Percentiles rank a stretch among this genome's conserved stretches.
Evolutionary conservation across 345 rosid species (phyloP).

Genomic region (Populus deltoides): DNA sequence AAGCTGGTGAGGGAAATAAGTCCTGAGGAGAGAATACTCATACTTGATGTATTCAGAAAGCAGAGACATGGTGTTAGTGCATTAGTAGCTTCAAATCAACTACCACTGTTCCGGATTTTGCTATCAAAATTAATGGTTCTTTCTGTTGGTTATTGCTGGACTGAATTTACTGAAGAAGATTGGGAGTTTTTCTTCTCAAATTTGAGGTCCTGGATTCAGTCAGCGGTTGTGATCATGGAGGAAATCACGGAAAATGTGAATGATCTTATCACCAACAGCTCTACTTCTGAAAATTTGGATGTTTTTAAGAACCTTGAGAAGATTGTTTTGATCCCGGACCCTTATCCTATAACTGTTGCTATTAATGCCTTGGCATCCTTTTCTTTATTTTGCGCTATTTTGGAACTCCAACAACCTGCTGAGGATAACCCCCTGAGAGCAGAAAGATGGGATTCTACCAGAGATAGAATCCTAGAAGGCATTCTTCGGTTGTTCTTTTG

Average conservation of each 20-base stretch:
- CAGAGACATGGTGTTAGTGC: slow-evolving; percentile 53
- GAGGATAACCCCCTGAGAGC: slow-evolving; percentile 31
- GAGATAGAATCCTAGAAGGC: slow-evolving; percentile 70
- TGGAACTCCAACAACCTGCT: slow-evolving; percentile 34
- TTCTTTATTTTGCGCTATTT: slow-evolving; percentile 45
- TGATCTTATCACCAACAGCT: slow-evolving; percentile 42
- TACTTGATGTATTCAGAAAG: slow-evolving; percentile 74
- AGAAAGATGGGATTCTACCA: slow-evolving; percentile 55
- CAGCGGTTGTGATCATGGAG: slow-evolving; percentile 87
- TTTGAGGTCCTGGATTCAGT: slow-evolving; percentile 71
- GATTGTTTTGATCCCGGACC: slow-evolving; percentile 52
- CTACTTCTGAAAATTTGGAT: slow-evolving; percentile 42
- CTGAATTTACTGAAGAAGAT: slow-evolving; percentile 73
- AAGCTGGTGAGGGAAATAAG: slow-evolving; percentile 53
- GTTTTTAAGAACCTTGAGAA: slow-evolving; percentile 47
- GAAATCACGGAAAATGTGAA: slow-evolving; percentile 76
- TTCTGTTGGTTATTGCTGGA: slow-evolving; percentile 80
- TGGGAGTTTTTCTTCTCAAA: slow-evolving; percentile 75
- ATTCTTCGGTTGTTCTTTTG: slow-evolving; percentile 85
- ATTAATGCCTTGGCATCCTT: slow-evolving; percentile 67
- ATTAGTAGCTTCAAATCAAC: slow-evolving; percentile 38
- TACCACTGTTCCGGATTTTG: slow-evolving; percentile 51
- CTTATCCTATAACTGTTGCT: slow-evolving; percentile 45
- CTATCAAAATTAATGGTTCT: slow-evolving; percentile 63
- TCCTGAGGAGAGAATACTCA: slow-evolving; percentile 53